phyloP scores from a whole-genome alignment of 1,139 yeast species.

The Candida tetrigidarum region DNA sequence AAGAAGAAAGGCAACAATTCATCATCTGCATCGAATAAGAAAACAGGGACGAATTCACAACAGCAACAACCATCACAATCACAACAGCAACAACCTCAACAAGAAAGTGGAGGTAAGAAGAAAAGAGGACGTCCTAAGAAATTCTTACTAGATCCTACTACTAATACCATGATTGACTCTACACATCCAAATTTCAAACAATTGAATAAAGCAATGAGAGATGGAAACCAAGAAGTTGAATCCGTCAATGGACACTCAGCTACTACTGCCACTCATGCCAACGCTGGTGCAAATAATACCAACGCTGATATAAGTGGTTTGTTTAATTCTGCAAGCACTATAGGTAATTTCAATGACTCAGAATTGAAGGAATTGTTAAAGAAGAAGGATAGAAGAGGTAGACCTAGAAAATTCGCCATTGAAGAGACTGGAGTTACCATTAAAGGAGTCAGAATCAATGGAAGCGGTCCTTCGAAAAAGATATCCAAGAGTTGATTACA shows the following conservation, averaged over 20 bases:
- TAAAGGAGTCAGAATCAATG: conserved; percentile 49
- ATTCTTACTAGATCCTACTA: conserved; percentile 44
- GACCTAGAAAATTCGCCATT: conserved; percentile 56
- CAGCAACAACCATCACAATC: conserved; percentile 12
- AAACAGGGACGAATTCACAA: conserved; percentile 21
- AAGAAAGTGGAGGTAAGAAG: conserved; percentile 30
- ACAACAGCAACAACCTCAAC: conserved; percentile 12
- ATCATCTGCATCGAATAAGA: conserved; percentile 10
- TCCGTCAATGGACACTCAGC: neutral
- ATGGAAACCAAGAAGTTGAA: conserved; percentile 15
- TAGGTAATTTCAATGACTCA: conserved; percentile 37
- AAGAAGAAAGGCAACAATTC: conserved; percentile 14
- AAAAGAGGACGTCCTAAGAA: conserved; percentile 52
- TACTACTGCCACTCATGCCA: conserved; percentile 7
- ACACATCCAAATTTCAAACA: conserved; percentile 48
- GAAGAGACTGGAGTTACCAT: conserved; percentile 54
- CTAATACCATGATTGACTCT: conserved; percentile 48
- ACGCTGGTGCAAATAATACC: conserved; percentile 1
- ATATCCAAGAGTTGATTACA: neutral
- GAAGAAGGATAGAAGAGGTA: conserved; percentile 50
- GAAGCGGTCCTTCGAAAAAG: conserved; percentile 24
- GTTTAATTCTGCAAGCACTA: conserved; percentile 32
- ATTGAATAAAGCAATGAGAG: conserved; percentile 40
- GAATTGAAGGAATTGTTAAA: conserved; percentile 43
- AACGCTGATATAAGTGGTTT: conserved; percentile 14